A percentile compares a stretch with the other conserved stretches of the same genome.
These are phyloP conservation scores for Candida vartiovaarae DNA, from an alignment of 805 yeast species.

Conservation along the genomic window DNA sequence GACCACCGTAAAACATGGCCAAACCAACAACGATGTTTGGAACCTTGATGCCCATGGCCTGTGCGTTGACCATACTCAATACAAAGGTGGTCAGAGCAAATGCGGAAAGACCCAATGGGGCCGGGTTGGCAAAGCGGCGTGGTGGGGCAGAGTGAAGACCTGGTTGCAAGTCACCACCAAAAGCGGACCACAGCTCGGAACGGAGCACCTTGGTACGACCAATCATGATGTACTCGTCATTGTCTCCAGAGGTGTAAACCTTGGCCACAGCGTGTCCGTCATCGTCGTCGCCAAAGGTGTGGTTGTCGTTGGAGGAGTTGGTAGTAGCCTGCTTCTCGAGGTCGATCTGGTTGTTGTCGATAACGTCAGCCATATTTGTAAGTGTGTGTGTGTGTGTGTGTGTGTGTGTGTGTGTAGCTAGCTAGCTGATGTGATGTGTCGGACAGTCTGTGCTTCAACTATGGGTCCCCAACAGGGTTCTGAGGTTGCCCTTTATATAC, in stretches of 20 bases:
- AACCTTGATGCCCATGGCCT: constrained; percentile 43
- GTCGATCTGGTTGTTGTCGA: constrained; percentile 5
- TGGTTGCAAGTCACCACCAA: constrained; percentile 80
- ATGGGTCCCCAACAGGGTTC: too few relatives aligned
- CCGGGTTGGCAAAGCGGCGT: constrained; percentile 58
- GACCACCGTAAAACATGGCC: constrained; percentile 60
- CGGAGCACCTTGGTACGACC: constrained; percentile 66
- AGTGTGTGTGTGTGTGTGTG: too few relatives aligned
- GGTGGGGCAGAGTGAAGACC: constrained; percentile 53
- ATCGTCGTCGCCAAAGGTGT: constrained; percentile 8
- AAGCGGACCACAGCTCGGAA: constrained; percentile 54
- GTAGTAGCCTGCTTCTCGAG: constrained; percentile 16
- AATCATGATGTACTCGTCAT: constrained; percentile 59
- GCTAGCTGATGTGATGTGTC: too few relatives aligned
- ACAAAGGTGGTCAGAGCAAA: constrained; percentile 61
- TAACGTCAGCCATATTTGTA: too few relatives aligned
- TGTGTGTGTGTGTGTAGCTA: too few relatives aligned
- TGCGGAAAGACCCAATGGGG: constrained; percentile 55
- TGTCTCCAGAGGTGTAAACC: constrained; percentile 34
- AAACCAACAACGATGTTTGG: constrained; percentile 51
- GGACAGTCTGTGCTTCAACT: too few relatives aligned
- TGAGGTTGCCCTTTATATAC: too few relatives aligned
- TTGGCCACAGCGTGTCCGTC: constrained; percentile 17
- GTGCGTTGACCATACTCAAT: constrained; percentile 46
- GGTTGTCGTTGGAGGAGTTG: constrained; percentile 14